These are phyloP conservation scores for Taiozyma sp. DNA, from an alignment of 1,139 yeast genomes.

Conservation along the genomic window DNA sequence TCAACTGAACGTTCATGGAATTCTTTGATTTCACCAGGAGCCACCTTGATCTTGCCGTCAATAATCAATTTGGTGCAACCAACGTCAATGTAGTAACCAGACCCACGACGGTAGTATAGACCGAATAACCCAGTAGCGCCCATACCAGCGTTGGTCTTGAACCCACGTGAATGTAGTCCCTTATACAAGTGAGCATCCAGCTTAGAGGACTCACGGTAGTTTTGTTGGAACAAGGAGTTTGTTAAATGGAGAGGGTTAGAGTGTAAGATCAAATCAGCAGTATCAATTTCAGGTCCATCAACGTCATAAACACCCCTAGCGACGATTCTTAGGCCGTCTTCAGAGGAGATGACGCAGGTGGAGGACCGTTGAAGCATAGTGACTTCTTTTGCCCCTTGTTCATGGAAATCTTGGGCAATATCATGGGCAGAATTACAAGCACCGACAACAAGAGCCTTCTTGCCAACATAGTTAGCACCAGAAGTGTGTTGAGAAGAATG, in stretches of 20 bases:
- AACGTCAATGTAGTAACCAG: slow-evolving; percentile 43
- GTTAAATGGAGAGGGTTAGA: slow-evolving; percentile 31
- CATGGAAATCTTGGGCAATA: slow-evolving; percentile 39
- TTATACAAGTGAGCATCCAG: slow-evolving; percentile 30
- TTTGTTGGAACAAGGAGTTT: slow-evolving; percentile 30
- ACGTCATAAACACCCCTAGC: slow-evolving; percentile 32
- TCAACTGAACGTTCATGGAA: slow-evolving; percentile 35
- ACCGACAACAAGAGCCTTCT: slow-evolving; percentile 39
- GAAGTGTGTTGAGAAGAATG: slow-evolving; percentile 38
- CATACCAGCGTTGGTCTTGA: slow-evolving; percentile 37
- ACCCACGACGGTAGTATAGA: slow-evolving; percentile 37
- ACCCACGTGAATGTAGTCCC: slow-evolving; percentile 32
- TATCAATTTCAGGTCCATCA: slow-evolving; percentile 33
- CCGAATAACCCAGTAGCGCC: slow-evolving; percentile 40
- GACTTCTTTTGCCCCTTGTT: slow-evolving; percentile 36
- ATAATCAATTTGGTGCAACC: slow-evolving; percentile 37
- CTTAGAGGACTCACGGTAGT: slow-evolving; percentile 28
- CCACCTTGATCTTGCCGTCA: slow-evolving; percentile 34
- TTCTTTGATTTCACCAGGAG: slow-evolving; percentile 31
- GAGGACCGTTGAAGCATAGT: slow-evolving; percentile 41
- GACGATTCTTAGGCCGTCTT: slow-evolving; percentile 29
- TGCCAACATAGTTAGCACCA: slow-evolving; percentile 35
- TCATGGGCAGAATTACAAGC: slow-evolving; percentile 43
- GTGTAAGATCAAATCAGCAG: slow-evolving; percentile 33
- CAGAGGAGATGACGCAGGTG: slow-evolving; percentile 37